Base-by-base conservation (phyloP, 441 rosid species). In the Gossypium davidsonii region DNA sequence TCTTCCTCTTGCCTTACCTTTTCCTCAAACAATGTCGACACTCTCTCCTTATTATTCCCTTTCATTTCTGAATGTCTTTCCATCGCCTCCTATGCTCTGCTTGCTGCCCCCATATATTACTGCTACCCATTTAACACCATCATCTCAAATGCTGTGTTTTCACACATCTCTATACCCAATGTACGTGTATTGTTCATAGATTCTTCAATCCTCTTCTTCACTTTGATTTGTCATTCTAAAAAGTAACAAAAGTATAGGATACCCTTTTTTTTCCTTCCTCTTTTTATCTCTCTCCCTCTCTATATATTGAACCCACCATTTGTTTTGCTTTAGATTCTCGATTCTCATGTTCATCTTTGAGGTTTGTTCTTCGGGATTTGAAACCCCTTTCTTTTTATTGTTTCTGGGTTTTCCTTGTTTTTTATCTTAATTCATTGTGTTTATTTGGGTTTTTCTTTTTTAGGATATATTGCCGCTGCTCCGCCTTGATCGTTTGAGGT, bases 11-110 rank as follows among this genome's bases (percentile, higher is more conserved):
- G 1, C 70, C 60, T 66, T 3, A 2, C 26, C 67, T 39, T 42
- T 49, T 60, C 73, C 72, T 70, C 73, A 26, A 59, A 69, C 76
- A 15, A 79, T 83, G 86, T 83, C 86, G 86, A 83, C 86, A 80
- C 76, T 20, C 70, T 74, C 75, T 72, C 55, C 14, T 55, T 55
- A 14, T 17, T 8, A 4, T 76, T 23, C 31, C 15, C 67, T 4
- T 60, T 58, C 12, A 26, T 1, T 21, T 39, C 68, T 17, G 67
- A 3, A 8, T 53, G 15, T 26, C 1, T 51, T 28, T 6, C 58
- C 44, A n/a, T 17, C 34, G 20, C 2, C 56, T 51, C 9, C 56
- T 5, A 15, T 51, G 56, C 34, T 31, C 34, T 1, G 6, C 34
- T 31, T 31, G 34, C 21, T 51, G 5, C 56, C 9, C 20, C 56